These are phyloP conservation scores for Raffaelea albimanens DNA, from an alignment of 2,329 filamentous ascomycete genomes.

Conservation along the genomic window DNA sequence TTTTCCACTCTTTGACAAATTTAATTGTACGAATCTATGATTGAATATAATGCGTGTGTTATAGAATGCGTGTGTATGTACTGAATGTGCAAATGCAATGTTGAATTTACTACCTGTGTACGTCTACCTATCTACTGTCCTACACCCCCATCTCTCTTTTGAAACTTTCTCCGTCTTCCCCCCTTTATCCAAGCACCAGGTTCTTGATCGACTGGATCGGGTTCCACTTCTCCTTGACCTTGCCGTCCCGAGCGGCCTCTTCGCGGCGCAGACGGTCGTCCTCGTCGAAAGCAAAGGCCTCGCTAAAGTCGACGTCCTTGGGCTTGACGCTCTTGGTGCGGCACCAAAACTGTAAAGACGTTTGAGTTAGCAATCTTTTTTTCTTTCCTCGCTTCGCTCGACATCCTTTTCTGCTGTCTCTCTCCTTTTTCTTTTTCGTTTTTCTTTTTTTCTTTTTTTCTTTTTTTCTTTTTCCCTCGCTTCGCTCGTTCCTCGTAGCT, in stretches of 20 bases:
- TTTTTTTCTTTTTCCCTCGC: background rate
- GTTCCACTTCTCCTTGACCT: background rate
- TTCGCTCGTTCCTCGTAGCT: background rate
- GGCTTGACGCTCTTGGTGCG: conserved; percentile 39
- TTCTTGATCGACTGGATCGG: background rate
- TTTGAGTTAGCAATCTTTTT: background rate
- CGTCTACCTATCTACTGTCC: too few species aligned
- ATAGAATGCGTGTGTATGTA: too few species aligned
- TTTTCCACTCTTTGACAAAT: too few species aligned
- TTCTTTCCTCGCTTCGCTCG: too few species aligned
- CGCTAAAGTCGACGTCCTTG: conserved; percentile 38
- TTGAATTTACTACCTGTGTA: too few species aligned
- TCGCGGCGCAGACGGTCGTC: conserved; percentile 1
- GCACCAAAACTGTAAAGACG: conserved; percentile 16
- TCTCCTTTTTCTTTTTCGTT: background rate
- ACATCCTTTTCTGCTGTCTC: too few species aligned
- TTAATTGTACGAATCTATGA: too few species aligned
- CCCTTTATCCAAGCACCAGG: background rate
- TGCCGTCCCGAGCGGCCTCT: background rate
- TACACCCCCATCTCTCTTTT: too few species aligned
- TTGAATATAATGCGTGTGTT: too few species aligned
- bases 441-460: background rate
- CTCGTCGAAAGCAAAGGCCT: conserved; percentile 2
- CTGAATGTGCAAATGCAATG: too few species aligned
- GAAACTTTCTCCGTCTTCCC: too few species aligned